Evolutionary conservation across 192 early-diverging fungal genomes (phyloP).

Genomic region (Coemansia sp.): DNA sequence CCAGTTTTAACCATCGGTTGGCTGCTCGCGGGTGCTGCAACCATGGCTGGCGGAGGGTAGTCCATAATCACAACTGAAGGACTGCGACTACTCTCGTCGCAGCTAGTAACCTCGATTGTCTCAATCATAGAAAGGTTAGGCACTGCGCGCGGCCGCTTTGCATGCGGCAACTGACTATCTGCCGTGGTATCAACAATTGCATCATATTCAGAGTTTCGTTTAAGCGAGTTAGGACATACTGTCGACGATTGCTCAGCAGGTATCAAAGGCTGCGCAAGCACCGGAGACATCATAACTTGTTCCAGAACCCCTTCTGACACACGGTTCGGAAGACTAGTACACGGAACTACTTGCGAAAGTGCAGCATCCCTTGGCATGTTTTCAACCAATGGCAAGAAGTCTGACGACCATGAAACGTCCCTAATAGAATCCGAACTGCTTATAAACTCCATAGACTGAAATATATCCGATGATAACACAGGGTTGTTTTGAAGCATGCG

Average conservation of each 20-base stretch:
- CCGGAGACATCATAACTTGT: not conserved
- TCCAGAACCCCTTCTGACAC: not conserved
- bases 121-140: not conserved
- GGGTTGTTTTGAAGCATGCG: conserved; percentile 32
- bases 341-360: conserved; percentile 12
- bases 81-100: not conserved
- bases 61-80: not conserved
- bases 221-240: not conserved
- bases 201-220: not conserved
- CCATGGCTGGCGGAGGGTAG: not conserved
- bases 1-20: not conserved
- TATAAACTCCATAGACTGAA: conserved; percentile 18
- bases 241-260: not conserved
- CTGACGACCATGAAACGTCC: conserved; percentile 14
- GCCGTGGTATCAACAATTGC: not conserved
- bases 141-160: not conserved
- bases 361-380: conserved; percentile 4
- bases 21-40: not conserved
- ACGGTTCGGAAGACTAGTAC: not conserved
- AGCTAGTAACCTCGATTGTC: not conserved
- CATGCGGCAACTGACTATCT: not conserved
- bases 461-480: conserved; percentile 20
- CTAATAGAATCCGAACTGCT: conserved; percentile 11
- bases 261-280: not conserved
- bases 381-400: conserved; percentile 19